These are phyloP conservation scores for Oryza punctata DNA, from an alignment of 176 grass and related monocot genomes.

Conservation along the genomic window DNA sequence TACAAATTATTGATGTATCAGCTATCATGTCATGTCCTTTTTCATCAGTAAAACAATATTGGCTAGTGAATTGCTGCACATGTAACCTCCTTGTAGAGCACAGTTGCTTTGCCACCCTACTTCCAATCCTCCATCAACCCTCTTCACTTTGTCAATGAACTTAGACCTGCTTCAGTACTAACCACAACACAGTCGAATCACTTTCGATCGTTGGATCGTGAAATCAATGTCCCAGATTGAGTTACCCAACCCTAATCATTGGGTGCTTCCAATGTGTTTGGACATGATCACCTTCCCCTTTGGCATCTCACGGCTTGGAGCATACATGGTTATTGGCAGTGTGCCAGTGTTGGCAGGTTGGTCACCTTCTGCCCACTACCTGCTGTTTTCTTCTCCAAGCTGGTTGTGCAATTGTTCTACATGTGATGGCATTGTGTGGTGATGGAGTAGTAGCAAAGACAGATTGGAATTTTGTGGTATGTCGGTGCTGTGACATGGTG, in stretches of 20 bases:
- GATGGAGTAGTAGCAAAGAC: conserved; percentile 2
- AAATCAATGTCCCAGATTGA: not conserved
- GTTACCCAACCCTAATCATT: not conserved
- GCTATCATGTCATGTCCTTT: conserved; percentile 7
- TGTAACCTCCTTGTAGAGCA: not conserved
- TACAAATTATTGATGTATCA: not conserved
- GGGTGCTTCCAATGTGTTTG: conserved; percentile 18
- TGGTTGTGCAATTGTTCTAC: conserved; percentile 32
- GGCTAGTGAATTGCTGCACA: not conserved
- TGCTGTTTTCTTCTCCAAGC: conserved; percentile 18
- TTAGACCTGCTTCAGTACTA: not conserved
- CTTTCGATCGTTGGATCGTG: not conserved
- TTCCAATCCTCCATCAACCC: not conserved
- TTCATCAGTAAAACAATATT: not conserved
- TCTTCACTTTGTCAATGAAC: not conserved
- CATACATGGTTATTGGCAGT: conserved; percentile 33
- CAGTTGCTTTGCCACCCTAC: not conserved
- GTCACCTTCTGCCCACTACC: conserved; percentile 38
- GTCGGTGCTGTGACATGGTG: conserved; percentile 26
- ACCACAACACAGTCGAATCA: not conserved
- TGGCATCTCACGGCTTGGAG: conserved; percentile 38
- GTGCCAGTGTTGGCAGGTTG: conserved; percentile 12
- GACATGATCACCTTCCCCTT: conserved; percentile 10
- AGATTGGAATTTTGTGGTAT: conserved; percentile 26
- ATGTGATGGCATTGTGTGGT: conserved; percentile 8